These are phyloP conservation scores for Ustanciosporium gigantosporum DNA, from an alignment of 1,284 basidiomycete genomes.

Conservation along the genomic window DNA sequence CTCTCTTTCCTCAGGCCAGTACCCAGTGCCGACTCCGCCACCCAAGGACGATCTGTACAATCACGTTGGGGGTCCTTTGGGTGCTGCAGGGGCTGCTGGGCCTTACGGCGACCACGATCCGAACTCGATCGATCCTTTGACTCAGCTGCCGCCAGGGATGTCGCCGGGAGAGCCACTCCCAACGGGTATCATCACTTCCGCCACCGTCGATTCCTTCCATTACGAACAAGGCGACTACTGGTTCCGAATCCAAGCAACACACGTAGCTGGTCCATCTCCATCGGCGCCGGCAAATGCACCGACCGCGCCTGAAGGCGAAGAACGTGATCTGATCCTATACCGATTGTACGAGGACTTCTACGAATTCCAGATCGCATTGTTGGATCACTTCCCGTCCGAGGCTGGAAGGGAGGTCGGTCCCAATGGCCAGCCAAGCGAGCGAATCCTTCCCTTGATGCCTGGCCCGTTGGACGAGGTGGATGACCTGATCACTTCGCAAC, in stretches of 20 bases:
- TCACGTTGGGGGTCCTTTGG: slow-evolving; percentile 11
- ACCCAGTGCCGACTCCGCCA: slow-evolving; percentile 27
- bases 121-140: slow-evolving; percentile 23
- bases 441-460: slow-evolving; percentile 93
- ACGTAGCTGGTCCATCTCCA: slow-evolving; percentile 59
- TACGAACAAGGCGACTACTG: slow-evolving; percentile 94
- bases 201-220: slow-evolving; percentile 94
- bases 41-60: slow-evolving; percentile 38
- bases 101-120: slow-evolving; percentile 4
- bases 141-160: slow-evolving; percentile 49
- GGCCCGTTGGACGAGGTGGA: slow-evolving; percentile 82
- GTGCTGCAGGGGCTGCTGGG: slow-evolving; percentile 11
- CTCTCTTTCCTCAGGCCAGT: slow-evolving; percentile 20
- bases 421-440: slow-evolving; percentile 64
- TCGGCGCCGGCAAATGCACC: slow-evolving; percentile 33
- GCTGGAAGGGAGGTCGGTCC: slow-evolving; percentile 44
- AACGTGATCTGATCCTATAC: slow-evolving; percentile 83
- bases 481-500: slow-evolving; percentile 78
- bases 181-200: slow-evolving; percentile 77
- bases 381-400: slow-evolving; percentile 34
- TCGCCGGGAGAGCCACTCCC: slow-evolving; percentile 45
- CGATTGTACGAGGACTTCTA: slow-evolving; percentile 98
- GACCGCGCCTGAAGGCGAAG: slow-evolving; percentile 45
- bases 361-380: slow-evolving; percentile 87
- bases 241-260: slow-evolving; percentile 90